Base-by-base conservation (phyloP, 495 filamentous ascomycete species). In the Pyrenopolyporus hunteri region DNA sequence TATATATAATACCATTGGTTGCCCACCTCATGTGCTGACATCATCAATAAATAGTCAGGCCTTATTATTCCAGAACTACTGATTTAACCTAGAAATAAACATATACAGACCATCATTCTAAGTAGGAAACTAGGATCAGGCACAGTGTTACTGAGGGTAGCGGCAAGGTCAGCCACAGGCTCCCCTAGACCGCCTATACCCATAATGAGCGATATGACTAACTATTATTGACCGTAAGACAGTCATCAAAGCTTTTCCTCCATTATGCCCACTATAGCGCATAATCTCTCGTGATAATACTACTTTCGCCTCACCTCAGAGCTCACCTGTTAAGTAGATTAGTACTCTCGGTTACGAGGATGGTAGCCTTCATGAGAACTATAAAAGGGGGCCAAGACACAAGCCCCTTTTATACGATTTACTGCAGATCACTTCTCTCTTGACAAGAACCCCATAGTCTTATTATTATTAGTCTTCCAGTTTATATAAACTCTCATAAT, bases 41-140 rank as follows among this genome's bases (percentile, higher is more conserved):
- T 45, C 42, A 45, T 45, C 42, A 45, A 45, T 45, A 45, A 45
- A 45, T 22, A 26, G 42, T 45, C 20, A 45, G 42, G 28, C 42
- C 16, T 26, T 28, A 45, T 19, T 45, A 28, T 22, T 11, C 9
- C 22, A 45, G 20, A 45, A 23, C 4, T 45, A 28, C n/a, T 11
- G 5, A 31, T 14, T 42, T 20, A 45, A 13, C 19, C 20, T 45
- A 13, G 13, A 26, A 25, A 45, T 45, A 45, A 45, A 29, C 42
- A 29, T 28, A 17, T 22, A 6, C 37, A 42, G 23, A 22, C 17
- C 37, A 10, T 42, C 37, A 42, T 42, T 42, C 37, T 42, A 42
- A 42, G 17, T 22, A 1, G 17, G 37, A 8, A 23, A 11, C 20
- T 42, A 1, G 37, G 23, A 1, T 20, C 17, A 42, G 20, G 19